phyloP scores from a whole-genome alignment of 345 rosid genomes.

The Murraya paniculata region DNA sequence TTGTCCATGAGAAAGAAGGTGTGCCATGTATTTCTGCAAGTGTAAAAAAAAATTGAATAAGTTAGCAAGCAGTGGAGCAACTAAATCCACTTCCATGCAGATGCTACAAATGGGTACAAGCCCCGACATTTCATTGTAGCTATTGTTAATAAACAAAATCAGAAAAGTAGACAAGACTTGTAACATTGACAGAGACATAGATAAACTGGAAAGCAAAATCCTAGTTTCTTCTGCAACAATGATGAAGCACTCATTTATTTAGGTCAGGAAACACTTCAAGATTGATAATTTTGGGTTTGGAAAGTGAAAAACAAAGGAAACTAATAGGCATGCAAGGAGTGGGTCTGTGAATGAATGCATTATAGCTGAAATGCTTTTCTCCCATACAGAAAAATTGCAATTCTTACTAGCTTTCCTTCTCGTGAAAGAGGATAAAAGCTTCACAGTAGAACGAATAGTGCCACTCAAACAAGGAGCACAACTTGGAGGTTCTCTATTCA shows the following conservation, averaged over 20 bases:
- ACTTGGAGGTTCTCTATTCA: neutral
- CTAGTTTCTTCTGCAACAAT: neutral
- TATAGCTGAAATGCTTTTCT: neutral
- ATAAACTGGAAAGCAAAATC: neutral
- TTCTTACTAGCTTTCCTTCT: neutral
- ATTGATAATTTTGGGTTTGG: neutral
- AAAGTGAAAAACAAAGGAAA: neutral
- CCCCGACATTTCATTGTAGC: neutral
- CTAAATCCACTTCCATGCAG: neutral
- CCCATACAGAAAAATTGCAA: neutral
- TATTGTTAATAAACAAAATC: neutral
- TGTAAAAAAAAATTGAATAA: neutral
- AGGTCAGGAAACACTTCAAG: neutral
- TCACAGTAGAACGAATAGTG: neutral
- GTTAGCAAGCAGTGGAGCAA: neutral
- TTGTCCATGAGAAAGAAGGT: conserved; percentile 83
- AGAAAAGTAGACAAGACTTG: neutral
- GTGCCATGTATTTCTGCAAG: conserved; percentile 89
- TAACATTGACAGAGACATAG: neutral
- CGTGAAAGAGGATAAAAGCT: neutral
- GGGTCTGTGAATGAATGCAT: neutral
- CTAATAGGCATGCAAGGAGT: neutral
- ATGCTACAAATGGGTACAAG: neutral
- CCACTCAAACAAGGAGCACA: neutral
- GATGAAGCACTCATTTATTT: neutral